phyloP scores from a whole-genome alignment of 1,284 basidiomycete genomes.

The Coniferiporia sulphurascens region DNA sequence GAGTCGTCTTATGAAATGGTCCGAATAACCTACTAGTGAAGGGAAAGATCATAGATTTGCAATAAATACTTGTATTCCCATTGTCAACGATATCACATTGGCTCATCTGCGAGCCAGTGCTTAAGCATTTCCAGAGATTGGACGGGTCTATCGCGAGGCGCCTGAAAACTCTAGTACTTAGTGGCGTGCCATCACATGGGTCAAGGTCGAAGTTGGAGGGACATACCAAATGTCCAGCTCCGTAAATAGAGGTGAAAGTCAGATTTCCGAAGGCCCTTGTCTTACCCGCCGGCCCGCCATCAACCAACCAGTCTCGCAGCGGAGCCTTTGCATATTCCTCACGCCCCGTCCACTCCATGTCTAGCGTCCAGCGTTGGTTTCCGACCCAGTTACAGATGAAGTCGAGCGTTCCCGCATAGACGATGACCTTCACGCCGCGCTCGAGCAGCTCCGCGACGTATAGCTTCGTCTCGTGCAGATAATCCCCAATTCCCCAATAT shows the following conservation, averaged over 20 bases:
- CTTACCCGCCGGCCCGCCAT: slow-evolving; percentile 48
- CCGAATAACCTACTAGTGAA: no score
- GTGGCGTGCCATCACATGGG: background rate
- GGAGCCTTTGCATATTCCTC: slow-evolving; percentile 42
- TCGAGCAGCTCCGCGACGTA: slow-evolving; percentile 73
- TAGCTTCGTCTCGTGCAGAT: slow-evolving; percentile 38
- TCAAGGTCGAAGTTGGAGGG: background rate
- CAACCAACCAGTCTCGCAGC: slow-evolving; percentile 51
- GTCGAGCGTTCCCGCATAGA: slow-evolving; percentile 71
- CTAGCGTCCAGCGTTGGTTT: slow-evolving; percentile 61
- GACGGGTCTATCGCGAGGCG: slow-evolving; percentile 58
- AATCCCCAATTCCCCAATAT: slow-evolving; percentile 39
- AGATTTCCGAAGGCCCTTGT: slow-evolving; percentile 54
- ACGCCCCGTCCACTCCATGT: slow-evolving; percentile 60
- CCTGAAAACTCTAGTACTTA: slow-evolving; percentile 30
- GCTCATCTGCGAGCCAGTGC: slow-evolving; percentile 42
- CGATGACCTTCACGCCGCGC: slow-evolving; percentile 64
- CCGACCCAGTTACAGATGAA: slow-evolving; percentile 77
- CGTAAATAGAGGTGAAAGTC: slow-evolving; percentile 57
- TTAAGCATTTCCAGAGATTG: slow-evolving; percentile 48
- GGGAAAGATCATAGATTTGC: no score
- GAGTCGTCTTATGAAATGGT: no score
- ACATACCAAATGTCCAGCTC: slow-evolving; percentile 63
- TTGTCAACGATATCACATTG: background rate
- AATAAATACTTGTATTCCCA: no score